Percentiles rank a stretch among this genome's conserved stretches.
phyloP scores from a whole-genome alignment of 768 basidiomycete species.

The Holtermannia corniformis region DNA sequence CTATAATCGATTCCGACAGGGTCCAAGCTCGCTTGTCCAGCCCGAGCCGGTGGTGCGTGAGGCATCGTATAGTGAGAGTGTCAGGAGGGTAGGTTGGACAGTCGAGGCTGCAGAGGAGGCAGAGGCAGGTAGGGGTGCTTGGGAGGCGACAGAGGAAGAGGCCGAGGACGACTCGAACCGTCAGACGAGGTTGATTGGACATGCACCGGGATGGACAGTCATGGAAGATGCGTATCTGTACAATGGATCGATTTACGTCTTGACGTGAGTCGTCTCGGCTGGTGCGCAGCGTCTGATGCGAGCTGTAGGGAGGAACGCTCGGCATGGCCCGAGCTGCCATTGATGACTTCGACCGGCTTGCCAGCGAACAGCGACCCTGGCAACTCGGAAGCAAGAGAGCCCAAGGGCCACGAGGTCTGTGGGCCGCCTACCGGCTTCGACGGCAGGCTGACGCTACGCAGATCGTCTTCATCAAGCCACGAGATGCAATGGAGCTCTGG shows the following conservation, averaged over 20 bases:
- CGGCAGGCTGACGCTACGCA: constrained; percentile 2
- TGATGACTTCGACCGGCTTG: constrained; percentile 63
- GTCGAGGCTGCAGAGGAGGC: no score
- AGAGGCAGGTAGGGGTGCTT: neutral
- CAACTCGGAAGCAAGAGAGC: constrained; percentile 58
- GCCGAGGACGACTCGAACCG: constrained; percentile 7
- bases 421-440: neutral
- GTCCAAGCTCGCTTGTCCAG: neutral
- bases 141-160: neutral
- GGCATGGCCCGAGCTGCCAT: constrained; percentile 35
- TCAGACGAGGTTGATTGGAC: constrained; percentile 21
- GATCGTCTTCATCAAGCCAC: constrained; percentile 49
- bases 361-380: constrained; percentile 53
- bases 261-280: constrained; percentile 27
- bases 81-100: neutral
- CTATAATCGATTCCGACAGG: neutral
- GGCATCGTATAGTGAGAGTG: constrained; percentile 5
- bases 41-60: neutral
- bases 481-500: constrained; percentile 58
- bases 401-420: constrained; percentile 54
- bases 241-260: constrained; percentile 35
- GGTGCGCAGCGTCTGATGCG: neutral
- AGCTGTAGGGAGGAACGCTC: constrained; percentile 18
- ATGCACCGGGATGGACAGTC: constrained; percentile 37
- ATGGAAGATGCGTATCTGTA: constrained; percentile 34